Base-by-base conservation (phyloP, 2,329 filamentous ascomycete species). In the Phialophora verrucosa region DNA sequence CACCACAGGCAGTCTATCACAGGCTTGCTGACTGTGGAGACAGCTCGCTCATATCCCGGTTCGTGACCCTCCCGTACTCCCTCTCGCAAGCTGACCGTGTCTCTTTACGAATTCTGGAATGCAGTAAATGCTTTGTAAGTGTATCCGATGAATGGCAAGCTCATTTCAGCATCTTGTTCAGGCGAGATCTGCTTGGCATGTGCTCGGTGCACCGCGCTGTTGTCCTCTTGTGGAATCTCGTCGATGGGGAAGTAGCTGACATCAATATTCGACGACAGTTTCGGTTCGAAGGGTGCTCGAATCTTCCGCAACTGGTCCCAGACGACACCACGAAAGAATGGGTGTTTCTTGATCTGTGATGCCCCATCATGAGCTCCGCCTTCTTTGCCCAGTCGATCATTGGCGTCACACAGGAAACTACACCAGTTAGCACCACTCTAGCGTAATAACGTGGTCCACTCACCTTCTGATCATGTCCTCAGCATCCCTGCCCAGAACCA, bases 191-290 rank as follows among this genome's bases (percentile, higher is more conserved):
- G 89, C 70, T 90, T 86, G 58, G 91, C 92, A 79, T 96, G 91
- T 23, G 91, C 91, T 77, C 92, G 91, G 75, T 97, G 86, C 71
- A 91, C 86, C 27, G 93, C 95, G 63, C 91, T 92, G 70, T 93
- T 97, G 78, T 97, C 93, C 63, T 93, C 94, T 83, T 98, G 94
- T 74, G 96, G 93, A 76, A 99, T 97, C 80, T 99, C 95, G 76
- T 99, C 95, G 60, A 93, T 97, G 10, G 95, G 95, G 88, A 99
- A 99, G 84, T 99, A 98, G 55, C 93, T 94, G 23, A 95, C 97
- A 77, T 99, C 95, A 74, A 97, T 91, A 78, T 95, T 95, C 69
- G 92, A 96, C 67, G 91, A 91, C 70, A 99, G 84, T 75, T 93
- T 92, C 2, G 95, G 95, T 82, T 98, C 94, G 77, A 99, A 99